Conservation (phyloP, 768 basidiomycete species). For the Boletus eberwhitei region DNA sequence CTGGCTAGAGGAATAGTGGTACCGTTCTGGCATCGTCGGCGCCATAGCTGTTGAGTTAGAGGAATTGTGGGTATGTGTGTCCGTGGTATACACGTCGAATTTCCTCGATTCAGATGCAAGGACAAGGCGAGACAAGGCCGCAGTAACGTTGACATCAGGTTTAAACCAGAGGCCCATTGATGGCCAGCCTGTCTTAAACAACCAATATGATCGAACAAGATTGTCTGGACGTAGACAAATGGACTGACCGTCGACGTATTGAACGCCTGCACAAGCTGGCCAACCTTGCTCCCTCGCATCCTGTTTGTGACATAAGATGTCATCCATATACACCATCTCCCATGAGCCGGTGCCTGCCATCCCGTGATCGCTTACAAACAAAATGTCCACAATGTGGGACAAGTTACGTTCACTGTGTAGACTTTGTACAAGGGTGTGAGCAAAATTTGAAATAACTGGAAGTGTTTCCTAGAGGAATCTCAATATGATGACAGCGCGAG, state of each 20-base stretch:
- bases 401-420: conserved; percentile 70
- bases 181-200: conserved; percentile 70
- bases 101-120: conserved; percentile 46
- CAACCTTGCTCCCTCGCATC: conserved; percentile 8
- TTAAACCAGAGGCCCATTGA: conserved; percentile 79
- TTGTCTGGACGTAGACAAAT: background rate
- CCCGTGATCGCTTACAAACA: conserved; percentile 85
- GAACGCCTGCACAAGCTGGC: conserved; percentile 10
- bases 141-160: conserved; percentile 48
- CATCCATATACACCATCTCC: conserved; percentile 74
- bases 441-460: conserved; percentile 62
- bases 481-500: background rate
- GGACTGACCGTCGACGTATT: conserved; percentile 12
- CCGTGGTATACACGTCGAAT: conserved; percentile 52
- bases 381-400: conserved; percentile 74
- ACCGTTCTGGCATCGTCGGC: conserved; percentile 66
- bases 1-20: conserved; percentile 65
- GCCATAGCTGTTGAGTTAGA: background rate
- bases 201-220: background rate
- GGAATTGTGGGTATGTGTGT: conserved; percentile 5
- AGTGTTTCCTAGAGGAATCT: conserved; percentile 54
- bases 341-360: conserved; percentile 83
- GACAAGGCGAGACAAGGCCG: conserved; percentile 50
- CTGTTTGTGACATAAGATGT: conserved; percentile 15
- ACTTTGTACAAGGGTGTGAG: conserved; percentile 39